Percentiles rank a stretch among this genome's conserved stretches.
phyloP scores from a whole-genome alignment of 2,329 filamentous ascomycete genomes.

The Aspergillus glaucus region DNA sequence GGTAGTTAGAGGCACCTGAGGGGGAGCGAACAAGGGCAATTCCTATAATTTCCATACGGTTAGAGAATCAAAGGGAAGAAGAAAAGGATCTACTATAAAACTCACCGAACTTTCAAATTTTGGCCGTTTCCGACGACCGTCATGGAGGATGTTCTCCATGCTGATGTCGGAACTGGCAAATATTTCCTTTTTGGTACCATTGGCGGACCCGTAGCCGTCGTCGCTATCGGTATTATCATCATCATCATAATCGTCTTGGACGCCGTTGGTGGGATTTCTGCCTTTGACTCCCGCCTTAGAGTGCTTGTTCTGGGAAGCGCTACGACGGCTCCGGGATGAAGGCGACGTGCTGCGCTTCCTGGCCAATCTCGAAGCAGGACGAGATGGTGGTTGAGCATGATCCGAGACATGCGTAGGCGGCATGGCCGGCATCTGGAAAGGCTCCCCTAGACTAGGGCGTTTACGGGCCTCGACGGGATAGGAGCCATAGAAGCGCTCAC shows the following conservation, averaged over 20 bases:
- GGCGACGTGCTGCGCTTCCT: conserved; percentile 75
- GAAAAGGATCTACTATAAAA: conserved; percentile 3
- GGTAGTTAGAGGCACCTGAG: conserved; percentile 86
- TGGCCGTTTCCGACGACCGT: conserved; percentile 86
- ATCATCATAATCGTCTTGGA: conserved; percentile 57
- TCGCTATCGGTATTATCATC: conserved; percentile 85
- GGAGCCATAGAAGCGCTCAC: conserved; percentile 41
- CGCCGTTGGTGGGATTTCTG: conserved; percentile 52
- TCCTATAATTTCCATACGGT: conserved; percentile 53
- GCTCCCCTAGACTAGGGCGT: conserved; percentile 56
- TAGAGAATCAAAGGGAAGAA: conserved; percentile 14
- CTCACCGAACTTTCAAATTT: conserved; percentile 97
- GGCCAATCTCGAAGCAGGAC: conserved; percentile 64
- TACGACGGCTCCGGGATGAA: conserved; percentile 64
- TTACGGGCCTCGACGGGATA: conserved; percentile 48
- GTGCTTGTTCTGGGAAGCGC: conserved; percentile 69
- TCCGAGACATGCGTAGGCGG: conserved; percentile 47
- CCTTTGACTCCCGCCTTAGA: conserved; percentile 64
- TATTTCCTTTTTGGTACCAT: conserved; percentile 70
- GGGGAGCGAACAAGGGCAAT: conserved; percentile 87
- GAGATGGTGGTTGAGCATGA: conserved; percentile 57
- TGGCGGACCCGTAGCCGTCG: conserved; percentile 66
- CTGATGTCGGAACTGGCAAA: conserved; percentile 95
- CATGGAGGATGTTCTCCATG: conserved; percentile 95
- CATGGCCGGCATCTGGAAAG: conserved; percentile 56